Evolutionary conservation across 140 eudicot genomes (phyloP), one percentile per base, ranked within the genome.

Genomic region (Senecio squalidus): DNA sequence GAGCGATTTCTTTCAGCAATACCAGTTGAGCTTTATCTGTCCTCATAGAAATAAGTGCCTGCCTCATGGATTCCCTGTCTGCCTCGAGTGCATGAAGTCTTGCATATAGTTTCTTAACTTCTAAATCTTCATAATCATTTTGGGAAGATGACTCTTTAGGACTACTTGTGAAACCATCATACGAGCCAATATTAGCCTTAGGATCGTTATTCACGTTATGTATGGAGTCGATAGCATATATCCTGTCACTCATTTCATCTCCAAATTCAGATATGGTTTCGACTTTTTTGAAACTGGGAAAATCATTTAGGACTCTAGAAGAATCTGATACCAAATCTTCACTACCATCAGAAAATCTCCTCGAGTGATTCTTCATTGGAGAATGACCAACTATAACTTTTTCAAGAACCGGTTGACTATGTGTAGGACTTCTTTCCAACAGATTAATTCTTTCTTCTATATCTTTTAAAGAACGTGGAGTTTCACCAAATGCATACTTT

Each of bases 41-140:
- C 47, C 91, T 72, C 87, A 85, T 77, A 44, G 95, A 79, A 27
- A 85, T 80, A 55, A 89, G 80, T 9, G 97, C 74, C 76, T 82
- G 88, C 78, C 94, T 82, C 97, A 89, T 83, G 0, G 95, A 85
- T 62, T 85, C 97, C 58, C 93, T 68, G 54, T 89, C 97, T 18
- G 93, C 97, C 69, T 89, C 97, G 40, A 89, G 94, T n/a, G 89
- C 92, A 64, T 89, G 95, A 75, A 89, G 86, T 63, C 95, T 79
- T 62, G 73, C 60, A 54, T 79, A 89, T 60, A 89, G 64, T 70
- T 89, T 89, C 71, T 75, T 75, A 11, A 85, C 69, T 64, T 82
- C 95, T 1, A 81, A 75, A 66, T 85, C 86, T 47, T 59, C 82
- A 13, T 63, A 34, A 53, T 73, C 84, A 23, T 78, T 51, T 22